Conservation (phyloP, 1,139 yeast genomes). For the Hansenula sp. region DNA sequence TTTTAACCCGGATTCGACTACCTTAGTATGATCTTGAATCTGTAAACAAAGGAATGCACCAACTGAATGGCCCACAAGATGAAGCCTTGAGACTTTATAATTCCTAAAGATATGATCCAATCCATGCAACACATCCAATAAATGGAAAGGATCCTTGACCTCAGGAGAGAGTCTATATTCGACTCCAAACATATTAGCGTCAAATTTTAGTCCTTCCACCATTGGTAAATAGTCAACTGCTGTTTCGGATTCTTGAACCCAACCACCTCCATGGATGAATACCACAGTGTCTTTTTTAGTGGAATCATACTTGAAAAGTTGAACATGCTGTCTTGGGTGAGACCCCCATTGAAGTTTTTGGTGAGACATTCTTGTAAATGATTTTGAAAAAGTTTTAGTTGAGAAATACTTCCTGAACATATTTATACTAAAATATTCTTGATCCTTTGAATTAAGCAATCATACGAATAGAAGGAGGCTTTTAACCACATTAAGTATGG, state of each 20-base stretch:
- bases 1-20: background rate
- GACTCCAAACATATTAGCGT: constrained; percentile 18
- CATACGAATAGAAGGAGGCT: no score
- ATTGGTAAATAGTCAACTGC: background rate
- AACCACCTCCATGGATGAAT: constrained; percentile 1
- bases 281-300: background rate
- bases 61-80: constrained; percentile 65
- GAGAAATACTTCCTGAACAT: no score
- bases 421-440: no score
- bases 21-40: constrained; percentile 24
- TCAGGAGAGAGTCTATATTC: constrained; percentile 67
- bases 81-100: constrained; percentile 25
- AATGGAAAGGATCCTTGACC: constrained; percentile 54
- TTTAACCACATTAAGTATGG: no score
- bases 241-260: background rate
- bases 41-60: constrained; percentile 65
- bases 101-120: constrained; percentile 24
- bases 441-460: no score
- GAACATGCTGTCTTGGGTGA: background rate
- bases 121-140: constrained; percentile 44
- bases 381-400: no score
- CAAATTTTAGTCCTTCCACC: background rate
- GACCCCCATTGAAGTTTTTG: background rate
- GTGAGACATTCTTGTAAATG: background rate
- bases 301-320: background rate